Conservation (phyloP, 1,284 basidiomycete genomes). For the Ustilago sp. region DNA sequence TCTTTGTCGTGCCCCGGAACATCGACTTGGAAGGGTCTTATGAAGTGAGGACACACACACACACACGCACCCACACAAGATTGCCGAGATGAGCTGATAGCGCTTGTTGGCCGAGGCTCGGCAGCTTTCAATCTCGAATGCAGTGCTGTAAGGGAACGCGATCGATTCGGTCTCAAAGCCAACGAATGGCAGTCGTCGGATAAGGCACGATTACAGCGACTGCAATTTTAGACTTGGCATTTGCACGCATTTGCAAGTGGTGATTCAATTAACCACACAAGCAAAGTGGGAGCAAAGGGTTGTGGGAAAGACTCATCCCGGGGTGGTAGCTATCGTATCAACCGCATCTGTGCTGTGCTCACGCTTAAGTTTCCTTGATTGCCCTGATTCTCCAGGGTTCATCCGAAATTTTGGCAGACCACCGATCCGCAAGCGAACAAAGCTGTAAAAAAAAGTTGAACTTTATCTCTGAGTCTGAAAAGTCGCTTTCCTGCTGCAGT, state of each 20-base stretch:
- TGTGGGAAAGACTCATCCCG: background rate
- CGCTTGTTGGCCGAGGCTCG: conserved; percentile 5
- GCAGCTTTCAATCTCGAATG: background rate
- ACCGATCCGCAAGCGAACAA: conserved; percentile 9
- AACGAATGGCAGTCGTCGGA: conserved; percentile 9
- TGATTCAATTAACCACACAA: background rate
- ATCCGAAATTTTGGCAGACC: conserved; percentile 33
- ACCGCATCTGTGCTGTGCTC: background rate
- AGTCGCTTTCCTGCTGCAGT: background rate
- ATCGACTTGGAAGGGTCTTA: background rate
- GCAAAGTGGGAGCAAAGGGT: conserved; percentile 4
- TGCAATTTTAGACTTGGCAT: background rate
- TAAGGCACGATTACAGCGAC: background rate
- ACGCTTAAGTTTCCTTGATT: background rate
- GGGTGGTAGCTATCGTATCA: background rate
- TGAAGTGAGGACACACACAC: background rate
- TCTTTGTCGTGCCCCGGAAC: background rate
- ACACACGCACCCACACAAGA: background rate
- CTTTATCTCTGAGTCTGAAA: conserved; percentile 4
- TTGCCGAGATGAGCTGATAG: background rate
- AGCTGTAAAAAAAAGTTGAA: background rate
- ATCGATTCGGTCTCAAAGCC: background rate
- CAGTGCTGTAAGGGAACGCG: background rate
- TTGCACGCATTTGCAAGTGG: background rate
- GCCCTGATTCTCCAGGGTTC: conserved; percentile 16